Conservation (phyloP, 2,329 filamentous ascomycete species). For the Byssothecium circinans region DNA sequence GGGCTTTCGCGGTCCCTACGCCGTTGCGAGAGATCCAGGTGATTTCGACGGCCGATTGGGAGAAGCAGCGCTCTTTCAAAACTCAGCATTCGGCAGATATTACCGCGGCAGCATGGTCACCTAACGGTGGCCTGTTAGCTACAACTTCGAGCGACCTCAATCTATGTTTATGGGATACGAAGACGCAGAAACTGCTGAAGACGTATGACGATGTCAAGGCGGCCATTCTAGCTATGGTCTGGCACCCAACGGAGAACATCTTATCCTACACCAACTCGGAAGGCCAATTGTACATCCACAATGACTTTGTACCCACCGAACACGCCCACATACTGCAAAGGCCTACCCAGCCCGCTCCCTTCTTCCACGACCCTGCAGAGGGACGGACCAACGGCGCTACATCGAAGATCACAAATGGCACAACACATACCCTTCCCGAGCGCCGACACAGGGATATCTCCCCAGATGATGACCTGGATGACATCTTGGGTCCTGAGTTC, state of each 20-base stretch:
- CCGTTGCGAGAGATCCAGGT: slow-evolving; percentile 77
- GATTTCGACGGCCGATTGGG: slow-evolving; percentile 87
- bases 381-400: slow-evolving; percentile 69
- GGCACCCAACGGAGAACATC: slow-evolving; percentile 89
- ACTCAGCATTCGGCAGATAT: slow-evolving; percentile 82
- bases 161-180: slow-evolving; percentile 84
- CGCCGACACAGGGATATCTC: slow-evolving; percentile 57
- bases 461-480: slow-evolving; percentile 69
- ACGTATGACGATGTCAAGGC: slow-evolving; percentile 69
- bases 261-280: slow-evolving; percentile 90
- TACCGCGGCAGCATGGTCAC: slow-evolving; percentile 88
- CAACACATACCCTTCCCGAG: slow-evolving; percentile 55
- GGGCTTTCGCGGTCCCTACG: slow-evolving; percentile 84
- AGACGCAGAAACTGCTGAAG: slow-evolving; percentile 78
- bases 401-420: slow-evolving; percentile 58
- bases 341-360: slow-evolving; percentile 73
- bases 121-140: slow-evolving; percentile 86
- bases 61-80: slow-evolving; percentile 76
- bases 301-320: slow-evolving; percentile 61
- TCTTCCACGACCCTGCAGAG: slow-evolving; percentile 76
- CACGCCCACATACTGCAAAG: slow-evolving; percentile 54
- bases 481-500: slow-evolving; percentile 67
- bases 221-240: slow-evolving; percentile 82
- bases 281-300: slow-evolving; percentile 90
- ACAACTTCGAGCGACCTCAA: slow-evolving; percentile 62